Conservation (phyloP, 2,329 filamentous ascomycete species). For the Xylariaceae sp. region DNA sequence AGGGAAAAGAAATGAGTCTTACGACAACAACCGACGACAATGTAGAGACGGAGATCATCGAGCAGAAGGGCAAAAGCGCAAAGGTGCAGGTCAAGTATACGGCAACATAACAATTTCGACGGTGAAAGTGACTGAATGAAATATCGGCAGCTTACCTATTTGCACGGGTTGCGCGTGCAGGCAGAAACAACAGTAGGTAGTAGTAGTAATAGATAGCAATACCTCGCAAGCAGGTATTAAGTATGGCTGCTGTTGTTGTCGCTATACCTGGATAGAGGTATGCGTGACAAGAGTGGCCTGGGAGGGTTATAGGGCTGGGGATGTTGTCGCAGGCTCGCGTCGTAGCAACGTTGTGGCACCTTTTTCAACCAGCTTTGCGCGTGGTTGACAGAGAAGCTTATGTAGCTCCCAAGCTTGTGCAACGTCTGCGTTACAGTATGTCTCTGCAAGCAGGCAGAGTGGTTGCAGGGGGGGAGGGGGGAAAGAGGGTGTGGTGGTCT, state of each 20-base stretch:
- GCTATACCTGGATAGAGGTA: not conserved
- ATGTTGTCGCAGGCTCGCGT: slow-evolving; percentile 17
- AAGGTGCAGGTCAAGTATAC: no score
- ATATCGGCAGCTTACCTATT: slow-evolving; percentile 9
- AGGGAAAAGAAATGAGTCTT: not conserved
- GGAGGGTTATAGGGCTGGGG: slow-evolving; percentile 16
- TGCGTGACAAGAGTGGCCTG: slow-evolving; percentile 5
- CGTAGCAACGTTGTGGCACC: slow-evolving; percentile 18
- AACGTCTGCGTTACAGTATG: slow-evolving; percentile 11
- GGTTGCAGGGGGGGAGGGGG: not conserved
- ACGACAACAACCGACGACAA: not conserved
- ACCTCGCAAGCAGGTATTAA: not conserved
- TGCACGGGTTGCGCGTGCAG: not conserved
- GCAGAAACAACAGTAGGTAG: not conserved
- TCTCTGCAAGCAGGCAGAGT: slow-evolving; percentile 6
- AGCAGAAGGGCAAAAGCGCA: not conserved
- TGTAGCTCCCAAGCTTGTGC: slow-evolving; percentile 17
- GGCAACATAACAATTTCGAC: not conserved
- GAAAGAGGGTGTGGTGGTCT: not conserved
- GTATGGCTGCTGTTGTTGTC: not conserved
- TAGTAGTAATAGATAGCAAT: not conserved
- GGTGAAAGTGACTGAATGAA: not conserved
- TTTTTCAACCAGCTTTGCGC: slow-evolving; percentile 11
- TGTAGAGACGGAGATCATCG: not conserved
- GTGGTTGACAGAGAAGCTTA: slow-evolving; percentile 16